phyloP scores from a whole-genome alignment of 2,329 filamentous ascomycete genomes.

The Tolypocladium ophioglossoides region DNA sequence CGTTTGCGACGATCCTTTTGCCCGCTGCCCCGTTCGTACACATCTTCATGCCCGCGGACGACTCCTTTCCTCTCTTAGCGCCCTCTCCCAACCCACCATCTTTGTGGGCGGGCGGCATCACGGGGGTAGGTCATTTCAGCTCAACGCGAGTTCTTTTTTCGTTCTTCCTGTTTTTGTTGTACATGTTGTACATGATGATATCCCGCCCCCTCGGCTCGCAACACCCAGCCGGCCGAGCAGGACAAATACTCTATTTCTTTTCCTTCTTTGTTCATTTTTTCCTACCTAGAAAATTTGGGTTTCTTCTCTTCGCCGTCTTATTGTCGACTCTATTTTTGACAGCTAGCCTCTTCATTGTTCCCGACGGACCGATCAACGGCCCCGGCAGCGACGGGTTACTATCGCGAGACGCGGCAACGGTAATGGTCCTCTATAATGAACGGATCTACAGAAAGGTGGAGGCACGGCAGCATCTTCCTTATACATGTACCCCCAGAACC shows the following conservation, averaged over 20 bases:
- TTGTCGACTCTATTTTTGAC: neutral
- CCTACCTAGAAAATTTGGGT: neutral
- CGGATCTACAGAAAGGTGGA: neutral
- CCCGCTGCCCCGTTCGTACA: neutral
- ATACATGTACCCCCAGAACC: neutral
- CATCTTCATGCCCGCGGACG: neutral
- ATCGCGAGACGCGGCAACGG: neutral
- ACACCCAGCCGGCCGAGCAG: neutral
- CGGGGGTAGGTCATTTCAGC: neutral
- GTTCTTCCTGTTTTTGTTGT: neutral
- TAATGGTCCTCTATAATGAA: neutral
- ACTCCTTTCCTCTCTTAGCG: neutral
- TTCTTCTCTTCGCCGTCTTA: neutral
- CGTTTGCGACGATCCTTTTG: neutral
- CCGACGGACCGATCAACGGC: neutral
- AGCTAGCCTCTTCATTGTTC: too few relatives aligned
- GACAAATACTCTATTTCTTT: neutral
- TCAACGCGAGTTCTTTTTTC: neutral
- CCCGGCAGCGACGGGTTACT: neutral
- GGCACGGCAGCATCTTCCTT: neutral
- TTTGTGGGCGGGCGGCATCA: neutral
- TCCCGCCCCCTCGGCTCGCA: slow-evolving; percentile 2
- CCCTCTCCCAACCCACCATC: neutral
- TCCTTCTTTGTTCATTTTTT: neutral
- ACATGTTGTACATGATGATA: slow-evolving; percentile 6